Evolutionary conservation across 306 rosid species (phyloP), one percentile per base, ranked within the genome.

Genomic region (Rosa rugosa): DNA sequence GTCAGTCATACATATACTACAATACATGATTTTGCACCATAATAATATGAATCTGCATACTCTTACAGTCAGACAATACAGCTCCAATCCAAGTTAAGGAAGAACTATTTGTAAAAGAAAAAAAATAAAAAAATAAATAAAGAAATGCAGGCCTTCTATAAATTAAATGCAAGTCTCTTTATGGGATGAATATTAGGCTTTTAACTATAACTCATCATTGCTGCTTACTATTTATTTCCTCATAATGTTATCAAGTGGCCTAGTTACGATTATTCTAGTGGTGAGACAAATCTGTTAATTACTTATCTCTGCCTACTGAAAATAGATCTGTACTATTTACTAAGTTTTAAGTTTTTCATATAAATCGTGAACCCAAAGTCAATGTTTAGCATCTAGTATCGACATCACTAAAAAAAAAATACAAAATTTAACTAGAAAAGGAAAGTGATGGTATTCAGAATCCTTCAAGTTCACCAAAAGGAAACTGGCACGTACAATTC

Each of bases 391-490:
- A 16, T 47, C 60, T 49, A 27, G 62, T 7, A 49, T 65, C 45
- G 0, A 50, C 45, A 11, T 47, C 3, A 6, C 23, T 71, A 27
- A 41, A 45, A 50, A 7, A 17, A 11, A 49, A 49, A 41, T 41
- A 4, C 5, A 17, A 13, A 31, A 14, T 14, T 6, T 65, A 27
- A 16, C 40, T 47, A 8, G 44, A 49, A 49, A 27, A 7, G 40
- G 25, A 49, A 71, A 12, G 59, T 14, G 41, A 16, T 5, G 8
- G 16, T 38, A 71, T 49, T 49, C 73, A 69, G 38, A 38, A 69
- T 71, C 59, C 44, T 47, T 47, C 75, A 47, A 25, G 44, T 71
- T 70, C 54, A 71, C 23, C 40, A 23, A 23, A 60, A 60, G 18
- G 25, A 27, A 47, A 53, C 45, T 18, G 17, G 0, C n/a, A 14